Conservation (phyloP, 176 grass and related monocot genomes). For the Triticum turgidum region DNA sequence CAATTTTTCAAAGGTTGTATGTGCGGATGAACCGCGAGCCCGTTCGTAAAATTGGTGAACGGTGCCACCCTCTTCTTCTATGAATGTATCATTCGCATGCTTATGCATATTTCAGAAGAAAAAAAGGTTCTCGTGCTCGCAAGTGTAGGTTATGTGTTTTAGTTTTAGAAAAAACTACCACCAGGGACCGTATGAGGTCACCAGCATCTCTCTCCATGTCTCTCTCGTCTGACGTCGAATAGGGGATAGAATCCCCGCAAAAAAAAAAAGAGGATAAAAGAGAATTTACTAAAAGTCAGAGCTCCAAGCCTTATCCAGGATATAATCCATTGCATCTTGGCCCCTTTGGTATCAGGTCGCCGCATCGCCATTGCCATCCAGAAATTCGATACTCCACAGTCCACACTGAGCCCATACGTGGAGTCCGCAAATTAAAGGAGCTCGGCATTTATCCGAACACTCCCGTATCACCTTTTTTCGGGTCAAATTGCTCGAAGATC, state of each 20-base stretch:
- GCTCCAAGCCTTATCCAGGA: conserved; percentile 40
- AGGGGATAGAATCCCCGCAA: neutral
- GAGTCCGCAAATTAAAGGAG: conserved; percentile 18
- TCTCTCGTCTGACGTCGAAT: neutral
- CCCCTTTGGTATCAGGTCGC: conserved; percentile 25
- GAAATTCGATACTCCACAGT: conserved; percentile 44
- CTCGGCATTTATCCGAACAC: conserved; percentile 17
- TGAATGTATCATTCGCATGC: no score
- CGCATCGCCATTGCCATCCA: conserved; percentile 26
- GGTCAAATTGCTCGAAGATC: conserved; percentile 5
- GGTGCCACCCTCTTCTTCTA: no score
- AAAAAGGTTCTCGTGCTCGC: no score
- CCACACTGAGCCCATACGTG: conserved; percentile 26
- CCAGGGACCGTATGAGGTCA: neutral
- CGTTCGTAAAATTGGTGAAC: no score
- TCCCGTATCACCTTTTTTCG: neutral
- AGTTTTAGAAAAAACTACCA: no score
- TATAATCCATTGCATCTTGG: neutral
- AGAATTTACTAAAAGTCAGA: neutral
- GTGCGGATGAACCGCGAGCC: no score
- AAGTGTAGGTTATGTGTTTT: no score
- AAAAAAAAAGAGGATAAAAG: neutral
- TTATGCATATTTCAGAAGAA: no score
- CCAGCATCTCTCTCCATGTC: neutral
- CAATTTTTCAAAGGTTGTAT: no score